phyloP scores from a whole-genome alignment of 805 yeast genomes.

The Maudiozyma serrabonitensis region DNA sequence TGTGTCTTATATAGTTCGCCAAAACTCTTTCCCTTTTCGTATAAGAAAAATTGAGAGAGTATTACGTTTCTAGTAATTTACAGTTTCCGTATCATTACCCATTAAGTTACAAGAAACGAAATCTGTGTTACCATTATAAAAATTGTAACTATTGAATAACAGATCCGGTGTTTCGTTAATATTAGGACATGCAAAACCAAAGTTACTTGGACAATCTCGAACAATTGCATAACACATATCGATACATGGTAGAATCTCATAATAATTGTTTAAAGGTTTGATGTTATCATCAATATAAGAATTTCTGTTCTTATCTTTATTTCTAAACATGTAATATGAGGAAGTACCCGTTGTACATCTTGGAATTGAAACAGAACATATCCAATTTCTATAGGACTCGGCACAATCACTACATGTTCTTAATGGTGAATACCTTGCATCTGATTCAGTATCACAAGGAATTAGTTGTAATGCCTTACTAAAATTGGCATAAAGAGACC shows the following conservation, averaged over 20 bases:
- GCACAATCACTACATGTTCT: conserved; percentile 66
- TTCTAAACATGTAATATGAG: conserved; percentile 38
- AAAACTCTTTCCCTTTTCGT: too few species aligned
- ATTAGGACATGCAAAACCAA: conserved; percentile 68
- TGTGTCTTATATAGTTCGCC: too few species aligned
- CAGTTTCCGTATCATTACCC: conserved; percentile 21
- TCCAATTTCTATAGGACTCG: conserved; percentile 69
- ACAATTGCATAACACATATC: conserved; percentile 71
- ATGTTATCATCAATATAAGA: conserved; percentile 44
- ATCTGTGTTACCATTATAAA: conserved; percentile 7
- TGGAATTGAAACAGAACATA: conserved; percentile 82
- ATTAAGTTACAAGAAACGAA: conserved; percentile 35
- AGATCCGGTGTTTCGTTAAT: conserved; percentile 9
- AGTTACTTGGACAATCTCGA: conserved; percentile 70
- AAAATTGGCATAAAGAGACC: conserved; percentile 50
- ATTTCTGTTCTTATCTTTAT: conserved; percentile 48
- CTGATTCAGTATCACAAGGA: conserved; percentile 61
- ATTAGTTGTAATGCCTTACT: conserved; percentile 65
- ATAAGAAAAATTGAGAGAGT: too few species aligned
- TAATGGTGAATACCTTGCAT: conserved; percentile 64
- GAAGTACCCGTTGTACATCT: conserved; percentile 55
- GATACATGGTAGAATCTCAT: conserved; percentile 80
- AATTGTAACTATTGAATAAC: conserved; percentile 25
- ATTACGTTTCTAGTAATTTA: neutral
- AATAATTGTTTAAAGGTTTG: conserved; percentile 49